phyloP scores from a whole-genome alignment of 257 asterid species.

The Penstemon davidsonii region DNA sequence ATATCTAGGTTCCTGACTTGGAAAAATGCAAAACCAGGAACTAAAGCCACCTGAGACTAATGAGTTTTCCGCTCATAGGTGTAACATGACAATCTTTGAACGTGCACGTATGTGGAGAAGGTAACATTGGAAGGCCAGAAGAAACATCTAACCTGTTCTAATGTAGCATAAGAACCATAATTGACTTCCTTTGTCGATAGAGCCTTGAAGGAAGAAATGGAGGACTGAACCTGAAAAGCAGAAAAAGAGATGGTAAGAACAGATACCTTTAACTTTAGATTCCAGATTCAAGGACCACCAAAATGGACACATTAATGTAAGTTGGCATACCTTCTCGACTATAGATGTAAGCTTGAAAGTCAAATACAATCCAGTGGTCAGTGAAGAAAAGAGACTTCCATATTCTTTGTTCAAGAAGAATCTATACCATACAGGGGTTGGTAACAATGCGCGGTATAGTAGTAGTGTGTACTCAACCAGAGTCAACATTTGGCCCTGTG shows the following conservation, averaged over 20 bases:
- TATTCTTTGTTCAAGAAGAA: slow-evolving; percentile 85
- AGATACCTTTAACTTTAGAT: background rate
- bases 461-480: slow-evolving; percentile 69
- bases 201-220: slow-evolving; percentile 61
- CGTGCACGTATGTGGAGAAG: background rate
- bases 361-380: slow-evolving; percentile 73
- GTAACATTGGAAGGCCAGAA: background rate
- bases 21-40: slow-evolving; percentile 1
- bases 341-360: slow-evolving; percentile 81
- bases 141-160: slow-evolving; percentile 59
- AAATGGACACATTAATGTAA: background rate
- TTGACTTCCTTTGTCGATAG: slow-evolving; percentile 61
- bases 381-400: slow-evolving; percentile 79
- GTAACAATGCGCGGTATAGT: slow-evolving; percentile 77
- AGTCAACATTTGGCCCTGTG: slow-evolving; percentile 81
- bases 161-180: slow-evolving; percentile 69
- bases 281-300: slow-evolving; percentile 17
- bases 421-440: slow-evolving; percentile 84
- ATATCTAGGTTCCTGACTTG: slow-evolving; percentile 1
- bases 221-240: slow-evolving; percentile 57
- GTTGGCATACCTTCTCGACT: slow-evolving; percentile 61
- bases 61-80: background rate
- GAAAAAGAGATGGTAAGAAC: background rate
- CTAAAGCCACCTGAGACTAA: background rate
- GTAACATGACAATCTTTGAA: background rate